Evolutionary conservation across 305 asterid species (phyloP).

Genomic region (Fraxinus ornus): DNA sequence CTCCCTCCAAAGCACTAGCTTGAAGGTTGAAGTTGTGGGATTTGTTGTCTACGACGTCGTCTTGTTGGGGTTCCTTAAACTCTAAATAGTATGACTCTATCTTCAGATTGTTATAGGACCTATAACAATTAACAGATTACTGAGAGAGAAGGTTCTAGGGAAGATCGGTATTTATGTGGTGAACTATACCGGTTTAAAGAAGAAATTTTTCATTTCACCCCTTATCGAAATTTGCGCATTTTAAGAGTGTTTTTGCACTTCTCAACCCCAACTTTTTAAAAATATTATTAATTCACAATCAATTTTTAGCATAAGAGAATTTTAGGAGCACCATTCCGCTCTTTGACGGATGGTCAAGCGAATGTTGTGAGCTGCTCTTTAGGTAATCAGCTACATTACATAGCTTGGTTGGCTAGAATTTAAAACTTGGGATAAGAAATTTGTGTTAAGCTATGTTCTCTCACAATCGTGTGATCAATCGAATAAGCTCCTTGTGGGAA

Average conservation of each 20-base stretch:
- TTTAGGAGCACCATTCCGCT: neutral
- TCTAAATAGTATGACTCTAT: constrained; percentile 55
- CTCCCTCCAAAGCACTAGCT: constrained; percentile 62
- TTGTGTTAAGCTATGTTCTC: too few species aligned
- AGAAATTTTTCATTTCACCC: too few species aligned
- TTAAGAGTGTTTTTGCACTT: neutral
- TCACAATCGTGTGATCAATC: too few species aligned
- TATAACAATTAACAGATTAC: neutral
- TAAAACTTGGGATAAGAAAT: too few species aligned
- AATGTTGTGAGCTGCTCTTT: too few species aligned
- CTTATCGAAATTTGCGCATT: too few species aligned
- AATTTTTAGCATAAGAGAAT: neutral
- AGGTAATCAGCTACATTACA: neutral
- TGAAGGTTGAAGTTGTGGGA: constrained; percentile 32
- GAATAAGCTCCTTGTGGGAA: too few species aligned
- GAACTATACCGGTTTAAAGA: too few species aligned
- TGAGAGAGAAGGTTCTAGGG: neutral
- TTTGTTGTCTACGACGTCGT: constrained; percentile 44
- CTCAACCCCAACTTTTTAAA: neutral
- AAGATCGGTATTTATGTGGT: too few species aligned
- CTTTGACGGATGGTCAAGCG: too few species aligned
- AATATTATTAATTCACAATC: neutral
- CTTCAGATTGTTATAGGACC: neutral
- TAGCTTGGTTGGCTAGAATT: too few species aligned
- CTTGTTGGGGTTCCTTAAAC: constrained; percentile 38